Conservation (phyloP, 1,139 yeast genomes). For the Sugiyamaella castrensis region DNA sequence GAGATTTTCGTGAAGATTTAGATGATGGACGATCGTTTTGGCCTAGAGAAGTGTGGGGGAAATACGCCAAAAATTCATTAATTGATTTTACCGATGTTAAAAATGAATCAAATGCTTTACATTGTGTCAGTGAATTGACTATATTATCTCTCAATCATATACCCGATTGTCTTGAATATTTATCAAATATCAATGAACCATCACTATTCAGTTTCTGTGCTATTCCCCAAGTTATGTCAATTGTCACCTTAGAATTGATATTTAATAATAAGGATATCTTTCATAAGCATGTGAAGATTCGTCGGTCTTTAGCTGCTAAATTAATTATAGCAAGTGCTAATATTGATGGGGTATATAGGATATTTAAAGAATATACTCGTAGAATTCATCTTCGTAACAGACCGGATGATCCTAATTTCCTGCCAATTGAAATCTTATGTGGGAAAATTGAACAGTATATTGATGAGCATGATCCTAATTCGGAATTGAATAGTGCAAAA, state of each 20-base stretch:
- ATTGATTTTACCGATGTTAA: conserved; percentile 55
- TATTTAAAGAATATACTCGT: conserved; percentile 72
- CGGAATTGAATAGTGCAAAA: conserved; percentile 18
- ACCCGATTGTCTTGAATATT: conserved; percentile 70
- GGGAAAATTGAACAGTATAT: conserved; percentile 86
- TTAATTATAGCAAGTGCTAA: conserved; percentile 73
- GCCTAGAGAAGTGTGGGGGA: conserved; percentile 92
- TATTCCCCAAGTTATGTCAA: conserved; percentile 98
- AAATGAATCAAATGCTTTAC: conserved; percentile 47
- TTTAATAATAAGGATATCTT: conserved; percentile 78
- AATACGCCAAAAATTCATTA: conserved; percentile 50
- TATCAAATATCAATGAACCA: conserved; percentile 75
- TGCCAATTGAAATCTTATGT: conserved; percentile 77
- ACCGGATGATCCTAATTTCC: conserved; percentile 83
- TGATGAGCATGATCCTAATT: conserved; percentile 44
- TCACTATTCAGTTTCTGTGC: conserved; percentile 90
- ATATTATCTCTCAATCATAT: conserved; percentile 77
- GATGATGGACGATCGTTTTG: conserved; percentile 92
- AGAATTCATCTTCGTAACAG: conserved; percentile 74
- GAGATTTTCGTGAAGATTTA: conserved; percentile 92
- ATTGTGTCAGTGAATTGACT: conserved; percentile 80
- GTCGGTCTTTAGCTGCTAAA: conserved; percentile 86
- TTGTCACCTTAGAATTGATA: conserved; percentile 84
- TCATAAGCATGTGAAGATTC: conserved; percentile 72
- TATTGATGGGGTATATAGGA: conserved; percentile 67